Conservation (phyloP, 768 basidiomycete species). For the Boletus rubescentipes region DNA sequence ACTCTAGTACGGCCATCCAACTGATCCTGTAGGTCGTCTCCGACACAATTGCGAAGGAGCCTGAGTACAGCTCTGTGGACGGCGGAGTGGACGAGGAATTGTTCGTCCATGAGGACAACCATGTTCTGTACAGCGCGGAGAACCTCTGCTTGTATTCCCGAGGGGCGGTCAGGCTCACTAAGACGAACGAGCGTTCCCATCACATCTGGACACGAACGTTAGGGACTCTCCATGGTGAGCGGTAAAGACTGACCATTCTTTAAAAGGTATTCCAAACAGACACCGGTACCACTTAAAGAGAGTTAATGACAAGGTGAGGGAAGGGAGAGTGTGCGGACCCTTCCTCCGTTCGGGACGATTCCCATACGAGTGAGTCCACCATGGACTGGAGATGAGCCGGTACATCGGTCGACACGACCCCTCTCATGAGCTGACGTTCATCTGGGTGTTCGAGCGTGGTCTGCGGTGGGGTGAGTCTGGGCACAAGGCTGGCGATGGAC, state of each 20-base stretch:
- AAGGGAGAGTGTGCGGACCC: constrained; percentile 55
- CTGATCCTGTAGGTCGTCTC: constrained; percentile 89
- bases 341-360: constrained; percentile 81
- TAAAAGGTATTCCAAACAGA: constrained; percentile 86
- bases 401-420: constrained; percentile 80
- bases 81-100: constrained; percentile 88
- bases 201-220: constrained; percentile 53
- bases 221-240: not conserved
- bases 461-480: constrained; percentile 39
- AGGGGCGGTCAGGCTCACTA: constrained; percentile 80
- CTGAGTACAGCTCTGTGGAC: constrained; percentile 87
- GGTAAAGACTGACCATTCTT: constrained; percentile 64
- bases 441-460: constrained; percentile 84
- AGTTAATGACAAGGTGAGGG: constrained; percentile 8
- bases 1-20: constrained; percentile 71
- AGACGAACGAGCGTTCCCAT: constrained; percentile 81
- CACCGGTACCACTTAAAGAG: constrained; percentile 70
- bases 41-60: constrained; percentile 82
- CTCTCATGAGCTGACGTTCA: constrained; percentile 80
- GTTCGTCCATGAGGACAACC: constrained; percentile 88
- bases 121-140: constrained; percentile 86
- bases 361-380: constrained; percentile 84
- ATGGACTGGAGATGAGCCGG: constrained; percentile 74
- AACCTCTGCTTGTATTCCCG: constrained; percentile 90
- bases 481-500: constrained; percentile 8